Base-by-base conservation (phyloP, 352 stramenopile species). In the Phytopythium chamaehyphon region DNA sequence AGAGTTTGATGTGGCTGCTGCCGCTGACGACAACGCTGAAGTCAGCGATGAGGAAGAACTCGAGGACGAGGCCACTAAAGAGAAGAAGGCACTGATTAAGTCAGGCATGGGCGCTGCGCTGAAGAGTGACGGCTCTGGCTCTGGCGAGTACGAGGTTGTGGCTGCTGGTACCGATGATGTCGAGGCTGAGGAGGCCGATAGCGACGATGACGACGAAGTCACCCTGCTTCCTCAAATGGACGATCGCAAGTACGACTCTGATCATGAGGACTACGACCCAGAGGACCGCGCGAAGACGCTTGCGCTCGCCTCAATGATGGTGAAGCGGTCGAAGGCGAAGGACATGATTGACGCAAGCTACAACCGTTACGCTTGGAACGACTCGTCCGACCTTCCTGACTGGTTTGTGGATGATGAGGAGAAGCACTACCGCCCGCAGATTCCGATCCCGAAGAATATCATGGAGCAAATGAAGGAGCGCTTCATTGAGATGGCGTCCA, bases 351-450 rank as follows among this genome's bases (percentile, higher is more conserved):
- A 99, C 65, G 88, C 96, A 2, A 98, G 90, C 23, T 99, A 99
- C 88, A 99, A 99, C 71, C 93, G 98, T 0, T 99, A 97, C 66
- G 91, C 96, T 5, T 99, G 97, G 96, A 99, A 99, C 66, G 97
- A 99, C 73, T 84, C 93, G 1, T 45, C 79, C 9, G 91, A 96
- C 36, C 55, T 99, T 8, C 98, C 98, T 0, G 90, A 99, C 53
- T 99, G 98, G 98, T 99, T 99, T 64, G 61, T 93, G 5, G 94
- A 98, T 45, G 93, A 98, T 47, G 95, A 98, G 56, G 81, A 95
- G 64, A 95, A 95, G 56, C 93, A 99, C 75, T 98, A 99, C 68
- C 87, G 97, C 24, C 97, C 97, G 11, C 96, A 99, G 74, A 77
- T 99, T 23, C 96, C 96, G 15, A 98, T 99, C 47, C 91, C 73